A percentile compares a stretch with the other conserved stretches of the same genome.
These are phyloP conservation scores for Talaromyces stipitatus DNA, from an alignment of 495 filamentous ascomycete species.

Conservation along the genomic window DNA sequence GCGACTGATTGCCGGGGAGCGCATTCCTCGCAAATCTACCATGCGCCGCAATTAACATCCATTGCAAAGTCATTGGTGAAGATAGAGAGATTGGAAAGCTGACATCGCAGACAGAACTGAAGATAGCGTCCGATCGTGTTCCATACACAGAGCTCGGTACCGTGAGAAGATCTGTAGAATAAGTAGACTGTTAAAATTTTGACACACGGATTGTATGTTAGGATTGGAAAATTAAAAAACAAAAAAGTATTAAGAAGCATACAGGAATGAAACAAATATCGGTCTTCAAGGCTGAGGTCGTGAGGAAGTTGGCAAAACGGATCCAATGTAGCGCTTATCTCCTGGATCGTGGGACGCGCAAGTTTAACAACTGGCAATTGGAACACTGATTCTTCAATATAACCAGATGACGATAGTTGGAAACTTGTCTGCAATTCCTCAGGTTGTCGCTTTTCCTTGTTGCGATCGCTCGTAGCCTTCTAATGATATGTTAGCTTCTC, in stretches of 20 bases:
- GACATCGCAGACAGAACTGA: slow-evolving; percentile 1
- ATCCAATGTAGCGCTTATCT: neutral
- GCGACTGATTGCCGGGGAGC: neutral
- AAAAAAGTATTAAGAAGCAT: no score
- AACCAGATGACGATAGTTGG: neutral
- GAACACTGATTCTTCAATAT: neutral
- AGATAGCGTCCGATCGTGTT: neutral
- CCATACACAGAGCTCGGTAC: neutral
- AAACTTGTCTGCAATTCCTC: neutral
- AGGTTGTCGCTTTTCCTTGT: neutral
- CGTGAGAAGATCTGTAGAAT: neutral
- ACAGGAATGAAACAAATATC: neutral
- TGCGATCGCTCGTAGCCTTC: neutral
- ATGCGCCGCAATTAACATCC: slow-evolving; percentile 1
- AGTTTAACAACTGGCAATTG: neutral
- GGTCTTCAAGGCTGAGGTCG: neutral
- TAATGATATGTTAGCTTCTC: no score
- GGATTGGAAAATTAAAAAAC: no score
- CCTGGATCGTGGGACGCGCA: neutral
- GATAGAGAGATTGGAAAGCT: neutral
- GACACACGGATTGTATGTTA: no score
- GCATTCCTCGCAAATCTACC: neutral
- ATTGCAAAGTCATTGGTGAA: neutral
- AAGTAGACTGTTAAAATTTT: no score
- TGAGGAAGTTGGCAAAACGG: neutral